Evolutionary conservation across 768 basidiomycete species (phyloP).

Genomic region (Calocybe gangraenosa): DNA sequence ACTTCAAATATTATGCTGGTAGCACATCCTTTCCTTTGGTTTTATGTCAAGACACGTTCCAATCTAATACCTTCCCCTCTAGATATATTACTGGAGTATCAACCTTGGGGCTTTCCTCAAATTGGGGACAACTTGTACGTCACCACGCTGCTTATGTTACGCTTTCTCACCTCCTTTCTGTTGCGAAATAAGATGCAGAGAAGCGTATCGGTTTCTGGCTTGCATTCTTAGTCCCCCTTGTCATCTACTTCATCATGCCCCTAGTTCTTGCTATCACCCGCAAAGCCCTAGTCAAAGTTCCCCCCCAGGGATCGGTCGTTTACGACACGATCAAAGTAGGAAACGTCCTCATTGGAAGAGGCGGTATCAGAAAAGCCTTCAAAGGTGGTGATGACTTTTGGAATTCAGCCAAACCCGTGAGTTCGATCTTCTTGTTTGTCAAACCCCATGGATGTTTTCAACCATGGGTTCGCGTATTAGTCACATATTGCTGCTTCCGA

Average conservation of each 20-base stretch:
- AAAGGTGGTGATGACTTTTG: conserved; percentile 24
- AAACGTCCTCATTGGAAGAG: conserved; percentile 12
- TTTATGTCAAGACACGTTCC: neutral
- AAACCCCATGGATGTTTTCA: neutral
- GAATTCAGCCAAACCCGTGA: conserved; percentile 22
- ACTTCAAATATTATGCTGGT: conserved; percentile 16
- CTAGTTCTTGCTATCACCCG: conserved; percentile 24
- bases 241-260: conserved; percentile 28
- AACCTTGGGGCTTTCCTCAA: conserved; percentile 16
- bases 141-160: neutral
- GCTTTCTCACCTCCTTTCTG: neutral
- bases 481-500: conserved; percentile 15
- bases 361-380: conserved; percentile 12
- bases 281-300: conserved; percentile 23
- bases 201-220: conserved; percentile 23
- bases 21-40: neutral
- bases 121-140: conserved; percentile 13
- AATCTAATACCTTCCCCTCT: neutral
- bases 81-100: conserved; percentile 17
- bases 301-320: conserved; percentile 32
- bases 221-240: conserved; percentile 20
- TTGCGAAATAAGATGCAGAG: conserved; percentile 9
- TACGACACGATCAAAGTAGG: conserved; percentile 21
- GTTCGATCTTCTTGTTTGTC: neutral
- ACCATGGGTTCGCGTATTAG: conserved; percentile 2